Conservation (phyloP, 768 basidiomycete species). For the Panaeolus cyanescens region DNA sequence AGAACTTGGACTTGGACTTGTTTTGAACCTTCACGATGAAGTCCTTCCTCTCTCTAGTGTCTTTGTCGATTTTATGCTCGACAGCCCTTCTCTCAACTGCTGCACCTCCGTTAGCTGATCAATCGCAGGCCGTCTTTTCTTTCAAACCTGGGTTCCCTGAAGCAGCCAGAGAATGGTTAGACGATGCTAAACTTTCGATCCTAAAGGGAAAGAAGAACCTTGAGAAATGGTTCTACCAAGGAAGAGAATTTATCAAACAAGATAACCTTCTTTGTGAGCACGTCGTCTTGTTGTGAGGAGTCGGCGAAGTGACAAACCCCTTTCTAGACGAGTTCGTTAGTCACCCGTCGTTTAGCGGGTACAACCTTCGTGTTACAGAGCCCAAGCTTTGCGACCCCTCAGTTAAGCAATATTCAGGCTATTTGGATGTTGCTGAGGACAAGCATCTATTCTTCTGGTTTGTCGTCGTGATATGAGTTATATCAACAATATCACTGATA, state of each 20-base stretch:
- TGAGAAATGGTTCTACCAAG: slow-evolving; percentile 64
- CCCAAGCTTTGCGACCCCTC: slow-evolving; percentile 76
- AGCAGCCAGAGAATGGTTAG: slow-evolving; percentile 36
- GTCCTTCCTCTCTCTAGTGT: neutral
- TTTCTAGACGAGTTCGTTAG: slow-evolving; percentile 63
- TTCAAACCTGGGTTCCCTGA: slow-evolving; percentile 18
- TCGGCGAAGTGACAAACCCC: neutral
- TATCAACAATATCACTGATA: neutral
- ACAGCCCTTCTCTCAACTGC: neutral
- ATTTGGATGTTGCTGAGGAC: slow-evolving; percentile 77
- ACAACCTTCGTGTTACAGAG: slow-evolving; percentile 64
- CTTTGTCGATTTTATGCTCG: neutral
- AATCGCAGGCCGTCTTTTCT: neutral
- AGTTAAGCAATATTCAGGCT: slow-evolving; percentile 84
- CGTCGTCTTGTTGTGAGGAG: slow-evolving; percentile 7
- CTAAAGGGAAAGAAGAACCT: slow-evolving; percentile 47
- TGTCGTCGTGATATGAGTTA: slow-evolving; percentile 15
- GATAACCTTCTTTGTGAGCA: slow-evolving; percentile 70
- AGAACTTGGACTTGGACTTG: neutral
- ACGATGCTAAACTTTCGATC: slow-evolving; percentile 43
- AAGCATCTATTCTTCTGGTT: slow-evolving; percentile 91
- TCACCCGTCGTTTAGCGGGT: slow-evolving; percentile 47
- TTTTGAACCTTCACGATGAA: neutral
- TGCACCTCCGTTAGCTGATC: neutral
- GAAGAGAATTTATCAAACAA: slow-evolving; percentile 68